Evolutionary conservation across 257 asterid species (phyloP), one percentile per base, ranked within the genome.

Genomic region (Primulina huaijiensis): DNA sequence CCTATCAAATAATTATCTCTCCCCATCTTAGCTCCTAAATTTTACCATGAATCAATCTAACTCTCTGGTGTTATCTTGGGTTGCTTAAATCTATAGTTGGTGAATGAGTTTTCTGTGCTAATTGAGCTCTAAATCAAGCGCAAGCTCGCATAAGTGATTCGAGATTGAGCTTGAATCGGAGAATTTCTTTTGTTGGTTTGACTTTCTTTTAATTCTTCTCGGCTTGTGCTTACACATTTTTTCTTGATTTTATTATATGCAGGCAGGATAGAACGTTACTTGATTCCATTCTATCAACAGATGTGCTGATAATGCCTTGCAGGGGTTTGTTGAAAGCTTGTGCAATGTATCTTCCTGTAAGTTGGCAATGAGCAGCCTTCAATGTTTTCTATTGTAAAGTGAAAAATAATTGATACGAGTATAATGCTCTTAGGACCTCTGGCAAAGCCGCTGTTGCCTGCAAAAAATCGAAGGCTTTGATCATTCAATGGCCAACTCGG

Each of bases 301-400:
- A 88, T 64, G 91, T 71, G 68, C 60, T 64, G 60, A 73, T 89
- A 74, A 69, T 90, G 87, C 99, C 99, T 74, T 83, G 95, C 78
- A 87, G 78, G 85, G 99, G 99, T 65, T 84, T 89, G 76, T 63
- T 93, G 73, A 93, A 71, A 86, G 96, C 87, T 65, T 93, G 96
- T 85, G 97, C 91, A 29, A 76, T 93, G 87, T 82, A 74, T 75
- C 90, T 90, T 76, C 97, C 99, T 14, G 99, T 90, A 80, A 86
- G 96, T 66, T 40, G 43, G 60, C 43, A 69, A 69, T 29, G 1
- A 10, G 31, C 27, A 33, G 50, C 29, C 64, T 55, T 64, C n/a
- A 40, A 74, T 73, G 21, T 35, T 34, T 6, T 76, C 70, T 60
- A 19, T 35, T 63, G 12, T 40, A 62, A 14, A 58, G 40, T 7